Evolutionary conservation across 78 protist species (phyloP).

Genomic region (Protostelium mycophagum): DNA sequence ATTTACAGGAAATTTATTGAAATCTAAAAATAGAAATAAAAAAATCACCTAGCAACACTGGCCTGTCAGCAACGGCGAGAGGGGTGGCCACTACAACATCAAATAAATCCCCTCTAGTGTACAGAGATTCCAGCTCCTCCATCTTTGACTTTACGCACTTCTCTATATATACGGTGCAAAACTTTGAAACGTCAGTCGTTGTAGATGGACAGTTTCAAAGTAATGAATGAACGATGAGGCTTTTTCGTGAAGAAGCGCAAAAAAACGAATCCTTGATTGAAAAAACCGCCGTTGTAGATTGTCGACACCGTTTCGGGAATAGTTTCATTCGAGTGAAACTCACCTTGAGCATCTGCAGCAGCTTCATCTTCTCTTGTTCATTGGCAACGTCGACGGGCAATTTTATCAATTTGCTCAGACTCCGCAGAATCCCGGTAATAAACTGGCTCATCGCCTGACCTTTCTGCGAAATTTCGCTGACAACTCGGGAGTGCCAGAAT

Average conservation of each 20-base stretch:
- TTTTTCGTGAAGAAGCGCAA: too few relatives aligned
- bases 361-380: not conserved
- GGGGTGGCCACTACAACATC: too few relatives aligned
- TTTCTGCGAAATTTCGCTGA: not conserved
- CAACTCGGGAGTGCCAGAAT: not conserved
- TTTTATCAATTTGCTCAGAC: not conserved
- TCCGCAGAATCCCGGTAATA: not conserved
- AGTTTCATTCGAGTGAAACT: too few relatives aligned
- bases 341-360: not conserved
- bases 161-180: not conserved
- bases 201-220: too few relatives aligned
- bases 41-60: too few relatives aligned
- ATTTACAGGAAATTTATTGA: too few relatives aligned
- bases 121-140: not conserved
- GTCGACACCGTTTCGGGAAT: too few relatives aligned
- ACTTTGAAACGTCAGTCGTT: too few relatives aligned
- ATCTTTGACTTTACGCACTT: not conserved
- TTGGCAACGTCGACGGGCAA: not conserved
- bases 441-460: not conserved
- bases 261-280: too few relatives aligned
- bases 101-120: not conserved
- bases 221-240: not conserved
- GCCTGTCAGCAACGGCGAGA: too few relatives aligned
- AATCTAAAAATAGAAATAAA: too few relatives aligned
- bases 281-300: too few relatives aligned